A percentile compares a stretch with the other conserved stretches of the same genome.
phyloP scores from a whole-genome alignment of 805 yeast species.

The Pichia nanzhaoensis region DNA sequence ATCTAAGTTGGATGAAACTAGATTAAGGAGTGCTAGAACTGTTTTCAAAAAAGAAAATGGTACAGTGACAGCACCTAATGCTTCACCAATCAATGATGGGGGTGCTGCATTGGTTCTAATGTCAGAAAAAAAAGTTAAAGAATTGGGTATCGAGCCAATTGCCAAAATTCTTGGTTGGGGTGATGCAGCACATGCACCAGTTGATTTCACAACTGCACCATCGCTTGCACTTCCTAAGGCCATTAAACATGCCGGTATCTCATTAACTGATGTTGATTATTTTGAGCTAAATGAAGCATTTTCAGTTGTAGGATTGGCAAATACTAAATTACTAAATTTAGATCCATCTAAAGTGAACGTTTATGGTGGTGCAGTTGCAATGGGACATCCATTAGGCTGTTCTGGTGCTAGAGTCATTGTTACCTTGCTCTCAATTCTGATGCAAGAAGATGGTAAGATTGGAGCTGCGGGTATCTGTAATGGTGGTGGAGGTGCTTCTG shows the following conservation, averaged over 20 bases:
- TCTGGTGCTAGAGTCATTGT: constrained; percentile 94
- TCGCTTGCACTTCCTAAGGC: constrained; percentile 95
- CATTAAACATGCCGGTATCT: constrained; percentile 71
- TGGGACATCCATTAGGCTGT: constrained; percentile 93
- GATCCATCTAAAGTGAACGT: constrained; percentile 68
- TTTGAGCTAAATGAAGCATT: constrained; percentile 98
- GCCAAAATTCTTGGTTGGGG: constrained; percentile 94
- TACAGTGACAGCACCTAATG: constrained; percentile 95
- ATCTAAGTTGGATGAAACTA: constrained; percentile 67
- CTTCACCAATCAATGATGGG: constrained; percentile 95
- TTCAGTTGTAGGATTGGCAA: constrained; percentile 92
- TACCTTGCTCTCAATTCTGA: constrained; percentile 72
- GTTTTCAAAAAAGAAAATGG: constrained; percentile 93
- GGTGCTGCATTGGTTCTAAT: constrained; percentile 92
- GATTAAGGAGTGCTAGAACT: constrained; percentile 78
- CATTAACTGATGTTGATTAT: constrained; percentile 67
- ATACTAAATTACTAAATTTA: constrained; percentile 60
- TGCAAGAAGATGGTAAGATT: constrained; percentile 77
- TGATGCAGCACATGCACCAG: constrained; percentile 94
- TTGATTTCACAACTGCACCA: constrained; percentile 95
- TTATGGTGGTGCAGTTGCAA: constrained; percentile 94
- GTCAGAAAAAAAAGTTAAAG: constrained; percentile 76
- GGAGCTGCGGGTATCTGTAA: constrained; percentile 98
- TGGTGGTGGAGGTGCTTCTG: constrained; percentile 99
- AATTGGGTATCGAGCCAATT: constrained; percentile 80